Evolutionary conservation across 139 green algal genomes (phyloP), one percentile per base, ranked within the genome.

Genomic region (Chlorella sp.): DNA sequence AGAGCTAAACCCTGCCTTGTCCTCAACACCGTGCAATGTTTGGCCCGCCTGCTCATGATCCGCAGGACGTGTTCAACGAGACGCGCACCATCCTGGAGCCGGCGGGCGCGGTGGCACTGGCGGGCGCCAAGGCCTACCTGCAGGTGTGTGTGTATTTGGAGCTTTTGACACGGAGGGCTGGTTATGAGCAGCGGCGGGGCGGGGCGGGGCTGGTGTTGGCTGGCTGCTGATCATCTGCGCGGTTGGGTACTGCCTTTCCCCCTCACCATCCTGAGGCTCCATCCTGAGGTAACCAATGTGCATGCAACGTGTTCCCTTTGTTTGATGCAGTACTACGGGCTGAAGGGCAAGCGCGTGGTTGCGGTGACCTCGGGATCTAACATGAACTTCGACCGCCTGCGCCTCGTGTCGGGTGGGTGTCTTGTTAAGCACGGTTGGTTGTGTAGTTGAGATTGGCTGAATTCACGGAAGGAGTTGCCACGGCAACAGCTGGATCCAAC

Each of bases 361-460:
- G 93, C 88, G 7, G 80, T 94, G 0, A 92, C 91, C 24, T 91
- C 81, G 17, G 92, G 95, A 2, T 94, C 95, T 28, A 97, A 97
- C 88, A 97, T 98, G 80, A 99, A 99, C 91, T 99, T 99, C 92
- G 96, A 99, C 85, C 92, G 95, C 43, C 91, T 99, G 86, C 90
- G 96, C 4, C 88, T 99, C 43, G 99, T 56, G 89, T 69, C 46
- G 36, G 80, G 76, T 82, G 76, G 20, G 76, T 32, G 48, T n/a
- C n/a, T 62, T 41, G 51, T 11, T 11, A 11, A 16, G n/a, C n/a
- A n/a, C n/a, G n/a, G n/a, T n/a, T n/a, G n/a, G n/a, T n/a, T n/a
- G n/a, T n/a, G n/a, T n/a, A n/a, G n/a, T n/a, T n/a, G n/a, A n/a
- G n/a, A n/a, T n/a, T n/a, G n/a, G n/a, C n/a, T n/a, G n/a, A n/a